Evolutionary conservation across 768 basidiomycete genomes (phyloP), one percentile per base, ranked within the genome.

Genomic region (Crepidotus variabilis): DNA sequence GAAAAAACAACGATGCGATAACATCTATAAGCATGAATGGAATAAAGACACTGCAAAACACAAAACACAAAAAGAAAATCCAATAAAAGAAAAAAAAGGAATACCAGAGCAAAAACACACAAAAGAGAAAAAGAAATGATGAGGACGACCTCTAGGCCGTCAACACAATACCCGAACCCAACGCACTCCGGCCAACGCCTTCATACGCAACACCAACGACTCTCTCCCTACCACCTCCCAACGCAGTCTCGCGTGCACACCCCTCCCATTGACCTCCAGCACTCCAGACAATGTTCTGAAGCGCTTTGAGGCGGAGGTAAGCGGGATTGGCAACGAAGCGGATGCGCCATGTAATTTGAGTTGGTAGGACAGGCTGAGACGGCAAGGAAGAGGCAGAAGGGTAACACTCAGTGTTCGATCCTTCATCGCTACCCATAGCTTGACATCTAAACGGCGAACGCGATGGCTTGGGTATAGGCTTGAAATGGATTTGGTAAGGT

Each of bases 301-400:
- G 68, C n/a, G 87, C 87, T 65, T 75, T 77, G 43, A 88, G 64
- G 2, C 85, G 73, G 51, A 88, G 72, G 57, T 80, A 74, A 46
- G 80, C 74, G 6, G 85, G 85, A 61, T 89, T 88, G 52, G 80
- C 72, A 5, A 87, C 76, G 2, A 80, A 80, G 7, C 87, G 75
- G 60, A 81, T 72, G 24, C 86, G 78, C 61, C 78, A 76, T 5
- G 56, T 65, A 32, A 66, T 57, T 46, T 60, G 61, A 10, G 23
- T 36, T 11, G 45, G 36, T 7, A 49, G 49, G 34, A 33, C 18
- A 3, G 33, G 28, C 13, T 24, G 47, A 36, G 48, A 33, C 45
- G 46, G 10, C 14, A n/a, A 23, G n/a, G 43, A 22, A 51, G 48
- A 55, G 50, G 55, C 34, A 60, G 28, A 23, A 51, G 59, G 59